A percentile compares a stretch with the other conserved stretches of the same genome.
Conservation (phyloP, 2,329 filamentous ascomycete species). For the Hypoxylon sp. region DNA sequence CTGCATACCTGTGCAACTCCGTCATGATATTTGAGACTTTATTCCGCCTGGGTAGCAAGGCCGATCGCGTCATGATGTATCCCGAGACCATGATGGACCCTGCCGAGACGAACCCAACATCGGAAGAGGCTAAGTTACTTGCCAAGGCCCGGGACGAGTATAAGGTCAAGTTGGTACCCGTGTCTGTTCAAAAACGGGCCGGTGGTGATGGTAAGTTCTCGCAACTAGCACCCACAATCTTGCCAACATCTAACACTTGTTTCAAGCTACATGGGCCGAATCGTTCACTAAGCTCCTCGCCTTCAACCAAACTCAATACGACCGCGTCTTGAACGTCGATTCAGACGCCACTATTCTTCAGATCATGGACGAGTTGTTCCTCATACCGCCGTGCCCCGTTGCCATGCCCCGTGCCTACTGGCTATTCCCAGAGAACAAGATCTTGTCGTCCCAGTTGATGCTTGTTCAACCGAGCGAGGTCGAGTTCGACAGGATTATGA, state of each 20-base stretch:
- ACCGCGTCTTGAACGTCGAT: constrained; percentile 66
- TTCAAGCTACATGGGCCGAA: constrained; percentile 69
- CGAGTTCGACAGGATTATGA: constrained; percentile 62
- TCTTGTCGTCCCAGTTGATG: constrained; percentile 73
- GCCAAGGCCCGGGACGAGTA: constrained; percentile 62
- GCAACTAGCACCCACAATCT: neutral
- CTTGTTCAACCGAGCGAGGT: constrained; percentile 70
- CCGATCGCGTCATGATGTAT: constrained; percentile 64
- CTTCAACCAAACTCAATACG: constrained; percentile 76
- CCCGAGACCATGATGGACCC: constrained; percentile 58
- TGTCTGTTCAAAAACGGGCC: constrained; percentile 58
- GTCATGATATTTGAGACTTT: constrained; percentile 66
- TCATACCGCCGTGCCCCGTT: constrained; percentile 71
- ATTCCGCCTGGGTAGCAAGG: constrained; percentile 59
- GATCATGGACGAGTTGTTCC: constrained; percentile 79
- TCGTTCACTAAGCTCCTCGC: constrained; percentile 78
- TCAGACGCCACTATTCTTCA: constrained; percentile 75
- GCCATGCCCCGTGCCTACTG: constrained; percentile 82
- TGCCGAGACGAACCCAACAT: constrained; percentile 49
- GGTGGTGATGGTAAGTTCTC: constrained; percentile 56
- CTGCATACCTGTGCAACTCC: constrained; percentile 64
- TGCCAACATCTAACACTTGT: constrained; percentile 17
- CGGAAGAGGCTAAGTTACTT: constrained; percentile 56
- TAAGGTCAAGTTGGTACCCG: constrained; percentile 60
- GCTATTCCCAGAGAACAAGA: constrained; percentile 67